phyloP scores from a whole-genome alignment of 2,329 filamentous ascomycete species.

The Cercospora sesami region DNA sequence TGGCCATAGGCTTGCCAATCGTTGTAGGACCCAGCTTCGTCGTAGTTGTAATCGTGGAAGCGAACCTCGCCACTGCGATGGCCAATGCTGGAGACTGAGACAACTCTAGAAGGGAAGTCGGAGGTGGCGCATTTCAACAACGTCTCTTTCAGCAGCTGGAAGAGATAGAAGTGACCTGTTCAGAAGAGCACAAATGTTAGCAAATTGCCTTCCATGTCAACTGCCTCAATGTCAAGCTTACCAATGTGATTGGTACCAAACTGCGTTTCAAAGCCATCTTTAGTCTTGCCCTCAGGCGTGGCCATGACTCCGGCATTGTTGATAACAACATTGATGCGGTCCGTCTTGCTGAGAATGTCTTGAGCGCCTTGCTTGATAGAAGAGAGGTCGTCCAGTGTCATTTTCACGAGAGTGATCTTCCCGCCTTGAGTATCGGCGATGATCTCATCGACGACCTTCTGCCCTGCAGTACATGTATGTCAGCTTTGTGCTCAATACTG shows the following conservation, averaged over 20 bases:
- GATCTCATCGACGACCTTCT: slow-evolving; percentile 39
- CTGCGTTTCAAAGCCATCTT: slow-evolving; percentile 45
- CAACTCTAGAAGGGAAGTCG: slow-evolving; percentile 49
- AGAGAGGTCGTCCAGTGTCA: slow-evolving; percentile 36
- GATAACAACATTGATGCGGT: slow-evolving; percentile 23
- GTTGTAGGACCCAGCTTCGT: slow-evolving; percentile 36
- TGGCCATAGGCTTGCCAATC: slow-evolving; percentile 49
- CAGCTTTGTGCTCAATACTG: background rate
- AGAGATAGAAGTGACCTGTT: slow-evolving; percentile 54
- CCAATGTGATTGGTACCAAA: slow-evolving; percentile 53
- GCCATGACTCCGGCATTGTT: slow-evolving; percentile 43
- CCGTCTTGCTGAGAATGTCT: slow-evolving; percentile 23
- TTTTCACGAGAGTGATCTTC: slow-evolving; percentile 39
- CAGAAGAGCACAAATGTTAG: background rate
- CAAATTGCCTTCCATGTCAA: background rate
- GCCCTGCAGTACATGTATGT: slow-evolving; percentile 6
- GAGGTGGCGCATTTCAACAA: slow-evolving; percentile 45
- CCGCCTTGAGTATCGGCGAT: slow-evolving; percentile 35
- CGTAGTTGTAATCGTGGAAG: slow-evolving; percentile 46
- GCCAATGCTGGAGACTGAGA: slow-evolving; percentile 48
- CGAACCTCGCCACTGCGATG: slow-evolving; percentile 43
- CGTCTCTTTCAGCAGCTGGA: slow-evolving; percentile 51
- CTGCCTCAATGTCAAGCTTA: slow-evolving; percentile 48
- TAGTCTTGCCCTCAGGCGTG: slow-evolving; percentile 31
- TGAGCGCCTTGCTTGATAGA: slow-evolving; percentile 38